Percentiles rank a stretch among this genome's conserved stretches.
Conservation (phyloP, 176 grass and related monocot genomes). For the Musa itinerans region DNA sequence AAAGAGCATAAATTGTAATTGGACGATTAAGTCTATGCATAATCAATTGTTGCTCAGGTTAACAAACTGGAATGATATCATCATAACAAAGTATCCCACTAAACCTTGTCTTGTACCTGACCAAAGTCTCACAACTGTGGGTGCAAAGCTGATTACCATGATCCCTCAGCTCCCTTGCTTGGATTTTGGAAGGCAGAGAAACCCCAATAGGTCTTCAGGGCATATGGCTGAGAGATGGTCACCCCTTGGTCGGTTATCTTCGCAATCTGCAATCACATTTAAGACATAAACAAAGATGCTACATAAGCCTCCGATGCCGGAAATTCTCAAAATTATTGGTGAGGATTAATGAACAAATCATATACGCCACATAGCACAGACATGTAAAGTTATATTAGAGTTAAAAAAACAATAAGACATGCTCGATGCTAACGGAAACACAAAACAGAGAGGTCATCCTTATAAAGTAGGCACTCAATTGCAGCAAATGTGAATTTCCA, state of each 20-base stretch:
- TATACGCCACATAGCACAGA: background rate
- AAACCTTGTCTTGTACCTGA: background rate
- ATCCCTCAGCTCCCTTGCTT: constrained; percentile 62
- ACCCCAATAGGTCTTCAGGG: constrained; percentile 82
- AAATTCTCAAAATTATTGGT: background rate
- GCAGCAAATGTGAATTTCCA: too few species aligned
- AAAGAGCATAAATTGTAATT: background rate
- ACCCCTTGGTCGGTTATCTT: constrained; percentile 79
- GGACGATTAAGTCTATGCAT: background rate
- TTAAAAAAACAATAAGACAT: too few species aligned
- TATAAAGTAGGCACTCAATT: too few species aligned
- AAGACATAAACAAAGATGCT: background rate
- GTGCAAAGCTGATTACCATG: constrained; percentile 43
- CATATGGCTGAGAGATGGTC: constrained; percentile 77
- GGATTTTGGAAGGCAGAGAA: constrained; percentile 84
- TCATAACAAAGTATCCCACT: background rate
- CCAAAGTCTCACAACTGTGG: background rate
- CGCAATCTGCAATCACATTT: constrained; percentile 46
- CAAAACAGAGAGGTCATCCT: too few species aligned
- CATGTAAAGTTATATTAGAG: too few species aligned
- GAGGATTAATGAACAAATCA: background rate
- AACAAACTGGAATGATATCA: background rate
- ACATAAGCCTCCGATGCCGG: too few species aligned
- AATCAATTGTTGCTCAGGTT: background rate
- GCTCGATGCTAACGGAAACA: too few species aligned